phyloP scores from a whole-genome alignment of 1,284 basidiomycete genomes.

The Ceratobasidium sp. region DNA sequence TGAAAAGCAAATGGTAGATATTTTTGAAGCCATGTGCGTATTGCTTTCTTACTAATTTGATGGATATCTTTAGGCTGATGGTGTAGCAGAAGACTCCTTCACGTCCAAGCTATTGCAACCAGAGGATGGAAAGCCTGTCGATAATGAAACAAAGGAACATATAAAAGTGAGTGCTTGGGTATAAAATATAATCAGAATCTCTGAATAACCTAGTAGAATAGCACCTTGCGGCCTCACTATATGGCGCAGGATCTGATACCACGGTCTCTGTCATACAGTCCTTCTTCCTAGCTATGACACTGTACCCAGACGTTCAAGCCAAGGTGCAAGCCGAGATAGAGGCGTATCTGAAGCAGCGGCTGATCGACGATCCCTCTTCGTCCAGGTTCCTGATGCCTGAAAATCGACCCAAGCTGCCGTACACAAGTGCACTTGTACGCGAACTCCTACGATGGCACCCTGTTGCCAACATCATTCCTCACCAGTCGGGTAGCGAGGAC shows the following conservation, averaged over 20 bases:
- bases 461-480: slow-evolving; percentile 16
- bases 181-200: too few species aligned
- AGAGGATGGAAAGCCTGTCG: slow-evolving; percentile 17
- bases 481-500: neutral
- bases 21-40: neutral
- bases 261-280: slow-evolving; percentile 19
- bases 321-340: slow-evolving; percentile 28
- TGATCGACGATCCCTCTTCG: neutral
- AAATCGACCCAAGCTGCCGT: neutral
- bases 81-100: slow-evolving; percentile 2
- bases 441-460: slow-evolving; percentile 33
- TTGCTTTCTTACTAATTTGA: too few species aligned
- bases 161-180: neutral
- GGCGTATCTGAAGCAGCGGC: neutral
- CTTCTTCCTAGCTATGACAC: slow-evolving; percentile 35
- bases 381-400: slow-evolving; percentile 15
- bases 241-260: slow-evolving; percentile 32
- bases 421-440: slow-evolving; percentile 26
- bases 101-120: slow-evolving; percentile 11
- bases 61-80: neutral
- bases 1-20: slow-evolving; percentile 53
- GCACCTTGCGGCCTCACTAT: slow-evolving; percentile 24
- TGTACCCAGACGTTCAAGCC: slow-evolving; percentile 25
- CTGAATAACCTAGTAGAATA: neutral
- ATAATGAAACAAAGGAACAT: neutral